These are phyloP conservation scores for Amanita polypyramis DNA, from an alignment of 768 basidiomycete species.

Conservation along the genomic window DNA sequence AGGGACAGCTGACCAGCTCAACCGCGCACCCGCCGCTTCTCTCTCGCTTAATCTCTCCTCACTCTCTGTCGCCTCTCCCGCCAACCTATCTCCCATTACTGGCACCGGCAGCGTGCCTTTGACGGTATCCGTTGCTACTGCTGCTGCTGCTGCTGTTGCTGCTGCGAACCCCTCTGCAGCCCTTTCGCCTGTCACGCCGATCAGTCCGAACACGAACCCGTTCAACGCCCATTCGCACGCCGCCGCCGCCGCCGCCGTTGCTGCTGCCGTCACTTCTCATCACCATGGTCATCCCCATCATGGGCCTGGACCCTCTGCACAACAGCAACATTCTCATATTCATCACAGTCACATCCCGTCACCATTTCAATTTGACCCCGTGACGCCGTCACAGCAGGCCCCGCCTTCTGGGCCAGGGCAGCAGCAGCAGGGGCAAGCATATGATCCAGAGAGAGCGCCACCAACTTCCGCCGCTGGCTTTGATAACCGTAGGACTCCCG, in stretches of 20 bases:
- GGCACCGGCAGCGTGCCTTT: constrained; percentile 17
- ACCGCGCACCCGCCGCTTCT: constrained; percentile 25
- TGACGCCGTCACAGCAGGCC: constrained; percentile 20
- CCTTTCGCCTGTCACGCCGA: constrained; percentile 47
- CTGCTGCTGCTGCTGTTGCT: constrained; percentile 13
- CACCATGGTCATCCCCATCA: constrained; percentile 17
- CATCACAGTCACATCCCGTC: constrained; percentile 31
- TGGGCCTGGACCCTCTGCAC: constrained; percentile 8
- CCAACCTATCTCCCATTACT: constrained; percentile 53
- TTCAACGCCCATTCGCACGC: constrained; percentile 16
- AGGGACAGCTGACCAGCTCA: constrained; percentile 11
- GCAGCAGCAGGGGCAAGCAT: constrained; percentile 15
- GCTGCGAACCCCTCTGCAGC: constrained; percentile 23
- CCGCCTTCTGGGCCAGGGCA: constrained; percentile 7
- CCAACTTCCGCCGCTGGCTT: constrained; percentile 18
- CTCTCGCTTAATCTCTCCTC: constrained; percentile 62
- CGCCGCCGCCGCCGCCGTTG: background rate
- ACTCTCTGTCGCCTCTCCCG: constrained; percentile 56
- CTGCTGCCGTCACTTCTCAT: constrained; percentile 8
- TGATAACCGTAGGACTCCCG: constrained; percentile 19
- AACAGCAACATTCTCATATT: background rate
- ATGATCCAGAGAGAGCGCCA: constrained; percentile 11
- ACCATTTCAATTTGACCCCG: constrained; percentile 44
- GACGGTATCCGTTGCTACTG: background rate
- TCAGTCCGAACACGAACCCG: constrained; percentile 39